These are phyloP conservation scores for Clonostachys byssicola DNA, from an alignment of 2,329 filamentous ascomycete species.

Conservation along the genomic window DNA sequence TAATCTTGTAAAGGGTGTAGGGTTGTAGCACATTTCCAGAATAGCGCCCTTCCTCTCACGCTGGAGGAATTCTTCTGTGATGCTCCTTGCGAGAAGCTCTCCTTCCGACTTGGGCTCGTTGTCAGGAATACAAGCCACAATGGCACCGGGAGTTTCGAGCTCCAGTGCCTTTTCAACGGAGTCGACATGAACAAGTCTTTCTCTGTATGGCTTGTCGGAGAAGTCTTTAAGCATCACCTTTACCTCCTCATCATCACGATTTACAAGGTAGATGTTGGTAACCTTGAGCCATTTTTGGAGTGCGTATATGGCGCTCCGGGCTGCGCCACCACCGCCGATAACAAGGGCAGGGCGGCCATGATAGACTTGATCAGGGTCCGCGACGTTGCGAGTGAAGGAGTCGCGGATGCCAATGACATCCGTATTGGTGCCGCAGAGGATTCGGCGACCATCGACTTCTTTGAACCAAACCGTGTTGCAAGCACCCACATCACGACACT, in stretches of 20 bases:
- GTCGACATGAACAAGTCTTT: constrained; percentile 55
- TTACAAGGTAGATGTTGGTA: constrained; percentile 70
- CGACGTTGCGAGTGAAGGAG: constrained; percentile 57
- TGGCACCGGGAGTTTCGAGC: constrained; percentile 58
- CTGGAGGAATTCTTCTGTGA: constrained; percentile 43
- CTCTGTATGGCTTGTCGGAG: constrained; percentile 51
- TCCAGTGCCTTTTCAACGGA: constrained; percentile 54
- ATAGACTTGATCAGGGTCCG: constrained; percentile 38
- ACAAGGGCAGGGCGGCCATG: constrained; percentile 64
- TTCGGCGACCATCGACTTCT: constrained; percentile 28
- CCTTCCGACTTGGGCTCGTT: constrained; percentile 62
- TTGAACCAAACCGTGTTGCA: constrained; percentile 75
- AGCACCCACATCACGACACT: constrained; percentile 70
- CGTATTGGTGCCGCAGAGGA: constrained; percentile 73
- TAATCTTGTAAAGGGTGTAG: constrained; percentile 63
- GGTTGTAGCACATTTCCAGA: constrained; percentile 83
- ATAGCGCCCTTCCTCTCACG: constrained; percentile 58
- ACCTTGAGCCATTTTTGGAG: constrained; percentile 66
- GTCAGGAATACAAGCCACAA: constrained; percentile 74
- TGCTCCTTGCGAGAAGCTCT: constrained; percentile 55
- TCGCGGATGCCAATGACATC: constrained; percentile 77
- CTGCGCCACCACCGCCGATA: constrained; percentile 74
- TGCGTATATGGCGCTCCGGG: constrained; percentile 74
- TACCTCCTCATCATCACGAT: constrained; percentile 66
- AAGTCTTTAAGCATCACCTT: constrained; percentile 64